Evolutionary conservation across 352 stramenopile genomes (phyloP), one percentile per base, ranked within the genome.

Genomic region (Phytophthora parvispora): DNA sequence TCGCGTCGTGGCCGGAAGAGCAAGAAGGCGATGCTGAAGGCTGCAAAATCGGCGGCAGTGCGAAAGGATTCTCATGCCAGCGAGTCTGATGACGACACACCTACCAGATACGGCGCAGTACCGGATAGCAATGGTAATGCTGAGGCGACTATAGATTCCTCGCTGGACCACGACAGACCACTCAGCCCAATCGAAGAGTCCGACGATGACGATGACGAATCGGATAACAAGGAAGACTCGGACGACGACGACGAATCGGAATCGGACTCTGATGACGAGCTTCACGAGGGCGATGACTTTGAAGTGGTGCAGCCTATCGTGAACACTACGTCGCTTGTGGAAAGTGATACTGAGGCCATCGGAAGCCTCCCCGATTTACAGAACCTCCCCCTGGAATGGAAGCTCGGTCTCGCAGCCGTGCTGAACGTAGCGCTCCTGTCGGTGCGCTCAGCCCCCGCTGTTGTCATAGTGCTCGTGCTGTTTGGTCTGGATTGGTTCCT

Each of bases 141-240:
- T 15, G 22, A 49, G 52, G 24, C 55, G 24, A 74, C 55, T 24
- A 51, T 61, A 34, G 61, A 57, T 28, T 72, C 71, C 27, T 65
- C 59, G 13, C 15, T 71, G 25, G 45, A 51, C 22, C 64, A 24
- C 15, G 42, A 67, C 8, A 63, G 20, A n/a, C 62, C 68, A 22
- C 63, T 71, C 9, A 55, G 64, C 34, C 53, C 55, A 24, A 72
- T 67, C 54, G 75, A 80, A 42, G 74, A 84, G 15, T 75, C 69
- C 6, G 80, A 89, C 20, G 79, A 88, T 5, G 65, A 77, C 12
- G 67, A 82, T 8, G 75, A 83, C 24, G 75, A 84, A 1, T 83
- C 80, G 9, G 68, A 77, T 1, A 71, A 79, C 6, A 79, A 87
- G 34, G 76, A 71, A 25, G 68, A 80, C 13, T 72, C 81, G 10